phyloP scores from a whole-genome alignment of 1,284 basidiomycete species.

The Cerrena zonata region DNA sequence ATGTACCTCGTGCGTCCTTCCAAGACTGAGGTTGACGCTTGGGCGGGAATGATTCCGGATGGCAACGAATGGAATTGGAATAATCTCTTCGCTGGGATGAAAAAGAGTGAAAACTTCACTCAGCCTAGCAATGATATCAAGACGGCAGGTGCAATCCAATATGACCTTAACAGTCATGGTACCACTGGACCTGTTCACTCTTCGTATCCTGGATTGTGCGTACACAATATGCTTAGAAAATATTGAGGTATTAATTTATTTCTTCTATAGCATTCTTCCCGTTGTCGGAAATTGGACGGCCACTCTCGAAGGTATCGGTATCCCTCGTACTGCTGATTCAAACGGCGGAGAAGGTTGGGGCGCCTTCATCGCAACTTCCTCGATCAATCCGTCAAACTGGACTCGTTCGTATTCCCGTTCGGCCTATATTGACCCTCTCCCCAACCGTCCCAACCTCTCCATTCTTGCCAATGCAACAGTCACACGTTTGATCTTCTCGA shows the following conservation, averaged over 20 bases:
- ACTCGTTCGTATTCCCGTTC: conserved; percentile 64
- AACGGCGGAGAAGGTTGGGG: conserved; percentile 47
- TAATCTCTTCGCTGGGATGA: conserved; percentile 44
- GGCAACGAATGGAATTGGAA: conserved; percentile 50
- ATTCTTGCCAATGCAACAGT: conserved; percentile 54
- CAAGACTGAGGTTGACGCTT: conserved; percentile 49
- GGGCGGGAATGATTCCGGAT: conserved; percentile 39
- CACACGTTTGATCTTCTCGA: conserved; percentile 53
- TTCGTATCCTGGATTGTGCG: conserved; percentile 49
- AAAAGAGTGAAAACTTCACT: conserved; percentile 45
- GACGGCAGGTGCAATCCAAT: conserved; percentile 35
- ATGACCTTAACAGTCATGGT: conserved; percentile 37
- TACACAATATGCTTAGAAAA: conserved; percentile 3
- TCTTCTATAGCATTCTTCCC: conserved; percentile 38
- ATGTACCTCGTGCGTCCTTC: conserved; percentile 60
- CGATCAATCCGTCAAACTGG: conserved; percentile 62
- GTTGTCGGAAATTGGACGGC: conserved; percentile 48
- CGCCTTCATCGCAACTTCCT: conserved; percentile 53
- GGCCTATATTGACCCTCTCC: conserved; percentile 63
- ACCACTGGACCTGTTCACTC: conserved; percentile 41
- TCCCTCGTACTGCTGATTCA: conserved; percentile 38
- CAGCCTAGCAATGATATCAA: conserved; percentile 34
- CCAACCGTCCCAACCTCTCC: conserved; percentile 55
- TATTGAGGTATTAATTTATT: neutral
- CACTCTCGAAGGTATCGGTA: conserved; percentile 40